Evolutionary conservation across 2,329 filamentous ascomycete genomes (phyloP), one percentile per base, ranked within the genome.

Genomic region (Colletotrichum echinochloae): DNA sequence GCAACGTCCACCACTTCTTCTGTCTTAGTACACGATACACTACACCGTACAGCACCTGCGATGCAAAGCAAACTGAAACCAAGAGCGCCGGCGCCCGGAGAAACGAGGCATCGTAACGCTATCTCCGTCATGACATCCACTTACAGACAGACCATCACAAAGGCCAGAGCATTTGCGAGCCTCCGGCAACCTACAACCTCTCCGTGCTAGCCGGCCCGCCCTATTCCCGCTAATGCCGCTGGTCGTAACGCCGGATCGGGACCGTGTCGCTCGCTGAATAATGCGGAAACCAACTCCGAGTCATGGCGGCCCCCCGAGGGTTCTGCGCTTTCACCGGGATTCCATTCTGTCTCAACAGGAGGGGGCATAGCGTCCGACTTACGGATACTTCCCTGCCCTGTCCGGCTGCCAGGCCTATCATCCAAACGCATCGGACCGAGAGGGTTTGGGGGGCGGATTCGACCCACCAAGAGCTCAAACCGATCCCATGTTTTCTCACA

Each of bases 391-490:
- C n/a, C 2, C 6, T 52, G n/a, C 16, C 9, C 44, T 14, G 18
- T 6, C 39, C 39, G 8, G 16, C 8, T 44, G 12, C 46, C 46
- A 6, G 46, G 5, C n/a, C 23, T 23, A 23, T 48, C n/a, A 48
- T 48, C n/a, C 44, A 48, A 23, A 20, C 49, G 30, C 49, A 41
- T 51, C 6, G 41, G 61, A 56, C 48, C 26, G 55, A 28, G 52
- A 39, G 46, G 55, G 51, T 52, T 52, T 66, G 18, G 56, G 57
- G 35, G 61, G 52, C 35, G 35, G 57, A 66, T 67, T 62, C 23
- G 67, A 64, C 44, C 63, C 51, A 67, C 55, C 33, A 41, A 12
- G n/a, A 20, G 26, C 26, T n/a, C 20, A 16, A 35, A 5, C n/a
- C 30, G 26, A n/a, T n/a, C n/a, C n/a, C n/a, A n/a, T n/a, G n/a